Evolutionary conservation across 208 protist species (phyloP).

Genomic region (Crithidia expoeki): DNA sequence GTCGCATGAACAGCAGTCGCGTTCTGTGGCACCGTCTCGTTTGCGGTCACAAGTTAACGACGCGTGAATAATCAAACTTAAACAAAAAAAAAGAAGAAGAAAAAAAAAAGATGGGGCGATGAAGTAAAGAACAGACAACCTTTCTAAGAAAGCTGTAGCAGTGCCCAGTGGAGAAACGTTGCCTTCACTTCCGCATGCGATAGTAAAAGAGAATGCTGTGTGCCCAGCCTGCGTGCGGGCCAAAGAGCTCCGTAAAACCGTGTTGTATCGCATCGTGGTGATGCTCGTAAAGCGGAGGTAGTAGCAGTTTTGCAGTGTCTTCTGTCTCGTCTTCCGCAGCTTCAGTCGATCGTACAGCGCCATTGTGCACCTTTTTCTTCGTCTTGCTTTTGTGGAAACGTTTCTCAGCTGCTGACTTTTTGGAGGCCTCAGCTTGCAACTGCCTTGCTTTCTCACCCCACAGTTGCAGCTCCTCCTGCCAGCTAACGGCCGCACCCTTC

Average conservation of each 20-base stretch:
- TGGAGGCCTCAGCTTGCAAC: not conserved
- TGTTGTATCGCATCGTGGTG: conserved; percentile 82
- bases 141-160: not conserved
- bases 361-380: conserved; percentile 1
- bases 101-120: conserved; percentile 23
- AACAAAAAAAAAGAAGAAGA: no score
- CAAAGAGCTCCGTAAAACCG: conserved; percentile 66
- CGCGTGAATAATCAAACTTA: no score
- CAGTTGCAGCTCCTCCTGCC: conserved; percentile 15
- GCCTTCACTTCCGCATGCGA: conserved; percentile 35
- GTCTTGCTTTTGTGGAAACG: not conserved
- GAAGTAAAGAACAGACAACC: conserved; percentile 12
- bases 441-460: conserved; percentile 25
- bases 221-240: conserved; percentile 70
- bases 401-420: not conserved
- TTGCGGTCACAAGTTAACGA: no score
- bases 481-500: not conserved
- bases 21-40: no score
- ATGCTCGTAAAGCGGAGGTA: conserved; percentile 38
- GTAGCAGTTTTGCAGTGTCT: not conserved
- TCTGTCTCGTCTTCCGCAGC: not conserved
- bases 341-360: not conserved
- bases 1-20: no score
- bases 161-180: not conserved
- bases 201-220: conserved; percentile 80